These are phyloP conservation scores for Hortaea werneckii DNA, from an alignment of 2,329 filamentous ascomycete species.

Conservation along the genomic window DNA sequence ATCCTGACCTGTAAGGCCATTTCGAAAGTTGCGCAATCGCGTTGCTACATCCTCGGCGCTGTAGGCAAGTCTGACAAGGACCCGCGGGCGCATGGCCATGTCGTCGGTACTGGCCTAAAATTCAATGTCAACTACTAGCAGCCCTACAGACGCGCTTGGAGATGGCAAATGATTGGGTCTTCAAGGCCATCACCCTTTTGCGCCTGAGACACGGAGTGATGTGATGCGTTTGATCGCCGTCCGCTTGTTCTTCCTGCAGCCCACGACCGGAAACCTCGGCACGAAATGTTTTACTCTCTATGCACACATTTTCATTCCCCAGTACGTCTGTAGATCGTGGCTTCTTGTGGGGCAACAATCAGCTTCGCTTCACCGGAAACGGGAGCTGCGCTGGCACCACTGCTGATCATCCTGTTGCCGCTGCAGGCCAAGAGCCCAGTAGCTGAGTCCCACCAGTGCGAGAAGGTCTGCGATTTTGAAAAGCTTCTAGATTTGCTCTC, in stretches of 20 bases:
- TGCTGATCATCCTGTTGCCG: neutral
- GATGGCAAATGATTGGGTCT: neutral
- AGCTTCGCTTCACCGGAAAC: neutral
- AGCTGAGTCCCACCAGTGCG: no score
- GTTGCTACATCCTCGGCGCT: conserved; percentile 44
- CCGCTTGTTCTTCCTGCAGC: no score
- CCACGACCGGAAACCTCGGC: no score
- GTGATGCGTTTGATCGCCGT: no score
- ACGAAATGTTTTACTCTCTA: no score
- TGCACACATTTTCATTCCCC: no score
- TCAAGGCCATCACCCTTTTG: neutral
- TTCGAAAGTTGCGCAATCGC: conserved; percentile 40
- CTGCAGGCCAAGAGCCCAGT: neutral
- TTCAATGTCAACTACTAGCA: neutral
- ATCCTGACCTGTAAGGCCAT: conserved; percentile 40
- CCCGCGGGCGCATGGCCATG: conserved; percentile 1
- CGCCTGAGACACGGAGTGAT: neutral
- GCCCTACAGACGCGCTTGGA: neutral
- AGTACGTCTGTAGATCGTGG: neutral
- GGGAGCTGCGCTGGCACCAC: neutral
- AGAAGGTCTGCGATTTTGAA: no score
- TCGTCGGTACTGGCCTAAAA: neutral
- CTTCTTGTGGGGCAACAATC: neutral
- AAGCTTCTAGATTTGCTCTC: no score
- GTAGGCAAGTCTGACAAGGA: conserved; percentile 33